phyloP scores from a whole-genome alignment of 371 early-diverging fungal genomes.

The Haplosporangium sp. region DNA sequence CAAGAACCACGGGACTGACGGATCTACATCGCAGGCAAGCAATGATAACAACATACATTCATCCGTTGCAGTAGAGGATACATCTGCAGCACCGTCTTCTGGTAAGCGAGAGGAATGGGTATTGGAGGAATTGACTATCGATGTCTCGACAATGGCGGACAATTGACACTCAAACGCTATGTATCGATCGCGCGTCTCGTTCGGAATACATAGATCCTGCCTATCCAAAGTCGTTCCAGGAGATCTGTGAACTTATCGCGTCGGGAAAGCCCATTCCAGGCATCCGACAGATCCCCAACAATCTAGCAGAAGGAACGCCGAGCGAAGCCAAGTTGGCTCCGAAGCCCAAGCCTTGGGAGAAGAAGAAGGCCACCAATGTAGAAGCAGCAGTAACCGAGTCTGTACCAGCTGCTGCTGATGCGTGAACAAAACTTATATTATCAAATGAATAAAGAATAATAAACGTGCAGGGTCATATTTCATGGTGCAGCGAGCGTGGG shows the following conservation, averaged over 20 bases:
- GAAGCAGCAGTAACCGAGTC: background rate
- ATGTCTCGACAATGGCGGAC: background rate
- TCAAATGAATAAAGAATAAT: background rate
- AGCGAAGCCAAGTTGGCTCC: slow-evolving; percentile 58
- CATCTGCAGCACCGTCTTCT: too few relatives aligned
- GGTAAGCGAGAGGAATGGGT: too few relatives aligned
- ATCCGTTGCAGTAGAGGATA: too few relatives aligned
- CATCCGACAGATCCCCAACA: slow-evolving; percentile 67
- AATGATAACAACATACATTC: background rate
- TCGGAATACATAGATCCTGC: slow-evolving; percentile 24
- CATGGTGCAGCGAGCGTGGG: too few relatives aligned
- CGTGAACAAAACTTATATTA: too few relatives aligned
- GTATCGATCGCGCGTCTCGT: too few relatives aligned
- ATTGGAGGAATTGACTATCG: too few relatives aligned
- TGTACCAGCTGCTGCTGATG: too few relatives aligned
- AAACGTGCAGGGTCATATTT: too few relatives aligned
- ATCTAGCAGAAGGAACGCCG: slow-evolving; percentile 62
- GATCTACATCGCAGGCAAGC: too few relatives aligned
- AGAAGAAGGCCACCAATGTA: slow-evolving; percentile 20
- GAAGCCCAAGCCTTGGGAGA: slow-evolving; percentile 65
- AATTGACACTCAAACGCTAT: background rate
- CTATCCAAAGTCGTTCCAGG: slow-evolving; percentile 61
- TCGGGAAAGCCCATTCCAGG: slow-evolving; percentile 66
- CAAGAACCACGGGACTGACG: too few relatives aligned
- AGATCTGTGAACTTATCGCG: slow-evolving; percentile 65